phyloP scores from a whole-genome alignment of 306 rosid genomes.

The Vigna nakashimae region DNA sequence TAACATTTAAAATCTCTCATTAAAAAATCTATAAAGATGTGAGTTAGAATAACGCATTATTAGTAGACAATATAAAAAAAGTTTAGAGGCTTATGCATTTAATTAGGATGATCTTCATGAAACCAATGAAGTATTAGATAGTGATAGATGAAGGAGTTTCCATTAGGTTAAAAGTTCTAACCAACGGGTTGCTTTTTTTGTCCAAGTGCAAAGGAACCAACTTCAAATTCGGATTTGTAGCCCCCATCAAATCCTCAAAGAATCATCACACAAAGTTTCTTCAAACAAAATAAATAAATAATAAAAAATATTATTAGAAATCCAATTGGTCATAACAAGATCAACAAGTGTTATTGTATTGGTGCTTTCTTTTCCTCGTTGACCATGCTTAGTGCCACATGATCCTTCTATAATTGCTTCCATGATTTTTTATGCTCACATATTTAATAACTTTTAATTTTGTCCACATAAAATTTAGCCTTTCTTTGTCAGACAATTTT shows the following conservation, averaged over 20 bases:
- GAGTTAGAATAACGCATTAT: too few species aligned
- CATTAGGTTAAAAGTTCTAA: constrained; percentile 17
- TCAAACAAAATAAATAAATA: background rate
- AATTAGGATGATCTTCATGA: too few species aligned
- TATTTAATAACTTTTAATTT: too few species aligned
- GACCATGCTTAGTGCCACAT: background rate
- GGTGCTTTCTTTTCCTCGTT: background rate
- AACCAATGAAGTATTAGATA: background rate
- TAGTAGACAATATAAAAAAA: too few species aligned
- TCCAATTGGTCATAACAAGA: background rate
- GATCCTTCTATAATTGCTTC: too few species aligned
- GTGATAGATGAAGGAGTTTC: background rate
- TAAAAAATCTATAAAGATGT: background rate
- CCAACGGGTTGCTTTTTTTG: constrained; percentile 38
- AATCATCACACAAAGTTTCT: background rate
- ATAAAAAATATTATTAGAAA: background rate
- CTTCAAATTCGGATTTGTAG: constrained; percentile 46
- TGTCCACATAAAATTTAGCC: too few species aligned
- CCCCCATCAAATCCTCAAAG: constrained; percentile 56
- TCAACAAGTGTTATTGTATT: background rate
- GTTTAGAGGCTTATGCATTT: too few species aligned
- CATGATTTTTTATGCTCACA: too few species aligned
- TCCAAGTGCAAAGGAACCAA: constrained; percentile 51
- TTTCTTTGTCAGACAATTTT: too few species aligned
- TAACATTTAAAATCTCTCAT: background rate